A percentile compares a stretch with the other conserved stretches of the same genome.
Evolutionary conservation across 768 basidiomycete species (phyloP).

Genomic region (Suillus fuscotomentosus): DNA sequence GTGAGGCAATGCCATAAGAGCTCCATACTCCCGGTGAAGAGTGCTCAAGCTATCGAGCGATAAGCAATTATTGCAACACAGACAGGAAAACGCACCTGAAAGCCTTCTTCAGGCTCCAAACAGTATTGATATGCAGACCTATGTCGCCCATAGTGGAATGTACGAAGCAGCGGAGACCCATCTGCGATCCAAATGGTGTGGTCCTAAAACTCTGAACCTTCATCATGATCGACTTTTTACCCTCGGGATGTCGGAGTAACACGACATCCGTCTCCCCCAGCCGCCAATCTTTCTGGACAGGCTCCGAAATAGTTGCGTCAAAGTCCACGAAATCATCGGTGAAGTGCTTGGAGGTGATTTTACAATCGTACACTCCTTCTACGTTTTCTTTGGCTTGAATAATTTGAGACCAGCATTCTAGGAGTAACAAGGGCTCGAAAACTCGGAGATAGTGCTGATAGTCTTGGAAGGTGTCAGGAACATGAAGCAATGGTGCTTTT

Average conservation of each 20-base stretch:
- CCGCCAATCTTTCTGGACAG: slow-evolving; percentile 67
- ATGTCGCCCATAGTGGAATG: slow-evolving; percentile 44
- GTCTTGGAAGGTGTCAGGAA: slow-evolving; percentile 67
- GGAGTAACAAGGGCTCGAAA: slow-evolving; percentile 82
- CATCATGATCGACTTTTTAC: slow-evolving; percentile 58
- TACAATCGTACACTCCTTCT: slow-evolving; percentile 54
- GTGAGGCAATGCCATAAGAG: slow-evolving; percentile 77
- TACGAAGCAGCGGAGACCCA: slow-evolving; percentile 57
- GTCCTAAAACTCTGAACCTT: slow-evolving; percentile 58
- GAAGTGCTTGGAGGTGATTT: slow-evolving; percentile 66
- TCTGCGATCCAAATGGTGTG: slow-evolving; percentile 47
- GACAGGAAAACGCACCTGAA: slow-evolving; percentile 55
- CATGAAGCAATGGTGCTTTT: slow-evolving; percentile 33
- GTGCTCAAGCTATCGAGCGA: slow-evolving; percentile 70
- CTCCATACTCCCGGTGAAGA: slow-evolving; percentile 87
- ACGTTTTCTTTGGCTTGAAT: slow-evolving; percentile 70
- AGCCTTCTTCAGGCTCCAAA: slow-evolving; percentile 78
- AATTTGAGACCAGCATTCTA: slow-evolving; percentile 92
- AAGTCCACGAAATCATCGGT: slow-evolving; percentile 84
- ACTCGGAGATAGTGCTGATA: slow-evolving; percentile 67
- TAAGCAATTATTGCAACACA: slow-evolving; percentile 5
- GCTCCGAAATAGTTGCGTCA: slow-evolving; percentile 59
- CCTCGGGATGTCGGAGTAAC: slow-evolving; percentile 62
- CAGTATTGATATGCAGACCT: slow-evolving; percentile 60
- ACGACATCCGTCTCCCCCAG: slow-evolving; percentile 84